Percentiles rank a stretch among this genome's conserved stretches.
Evolutionary conservation across 139 green algal genomes (phyloP).

Genomic region (Picochlorum sp.): DNA sequence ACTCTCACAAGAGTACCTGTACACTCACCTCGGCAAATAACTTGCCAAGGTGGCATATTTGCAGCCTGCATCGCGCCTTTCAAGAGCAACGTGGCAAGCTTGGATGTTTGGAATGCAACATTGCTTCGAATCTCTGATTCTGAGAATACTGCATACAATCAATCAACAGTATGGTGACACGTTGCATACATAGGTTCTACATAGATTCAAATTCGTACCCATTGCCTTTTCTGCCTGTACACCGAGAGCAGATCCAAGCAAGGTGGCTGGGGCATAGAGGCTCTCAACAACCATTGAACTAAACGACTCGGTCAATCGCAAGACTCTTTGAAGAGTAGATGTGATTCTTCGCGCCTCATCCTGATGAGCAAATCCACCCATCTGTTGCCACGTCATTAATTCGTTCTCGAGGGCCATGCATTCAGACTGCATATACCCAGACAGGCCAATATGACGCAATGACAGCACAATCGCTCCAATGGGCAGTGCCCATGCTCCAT

Average conservation of each 20-base stretch:
- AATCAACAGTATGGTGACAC: background rate
- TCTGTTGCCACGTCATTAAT: constrained; percentile 69
- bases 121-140: constrained; percentile 80
- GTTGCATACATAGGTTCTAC: background rate
- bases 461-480: constrained; percentile 65
- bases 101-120: constrained; percentile 85
- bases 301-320: constrained; percentile 69
- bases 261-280: constrained; percentile 30
- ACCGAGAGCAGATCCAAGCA: constrained; percentile 66
- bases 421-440: constrained; percentile 46
- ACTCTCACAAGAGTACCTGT: constrained; percentile 60
- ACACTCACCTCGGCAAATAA: constrained; percentile 59
- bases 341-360: constrained; percentile 55
- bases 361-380: constrained; percentile 21
- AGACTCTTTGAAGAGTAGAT: constrained; percentile 71
- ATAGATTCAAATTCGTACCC: background rate
- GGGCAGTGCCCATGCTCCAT: constrained; percentile 53
- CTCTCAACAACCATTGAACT: constrained; percentile 53
- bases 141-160: constrained; percentile 54
- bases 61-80: constrained; percentile 23
- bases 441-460: constrained; percentile 77
- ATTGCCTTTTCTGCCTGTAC: constrained; percentile 33
- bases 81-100: constrained; percentile 44
- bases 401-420: constrained; percentile 83
- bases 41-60: constrained; percentile 60